phyloP scores from a whole-genome alignment of 2,329 filamentous ascomycete species.

The Alternaria consortialis region DNA sequence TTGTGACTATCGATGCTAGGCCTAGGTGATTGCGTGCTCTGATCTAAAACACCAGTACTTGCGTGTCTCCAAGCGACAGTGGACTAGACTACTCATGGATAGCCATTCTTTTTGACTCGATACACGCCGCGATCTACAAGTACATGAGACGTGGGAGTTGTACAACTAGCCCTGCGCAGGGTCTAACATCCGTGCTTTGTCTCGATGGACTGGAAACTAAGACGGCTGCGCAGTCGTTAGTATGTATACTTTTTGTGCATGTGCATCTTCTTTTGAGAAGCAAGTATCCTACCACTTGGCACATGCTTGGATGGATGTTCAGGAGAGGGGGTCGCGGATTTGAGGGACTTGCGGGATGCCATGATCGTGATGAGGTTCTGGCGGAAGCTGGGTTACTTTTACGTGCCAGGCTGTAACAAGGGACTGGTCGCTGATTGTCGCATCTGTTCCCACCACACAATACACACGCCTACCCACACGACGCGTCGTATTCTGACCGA shows the following conservation, averaged over 20 bases:
- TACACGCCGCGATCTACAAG: background rate
- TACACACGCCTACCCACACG: background rate
- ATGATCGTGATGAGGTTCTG: background rate
- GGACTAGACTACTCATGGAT: background rate
- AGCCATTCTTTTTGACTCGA: conserved; percentile 4
- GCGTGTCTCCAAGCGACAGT: background rate
- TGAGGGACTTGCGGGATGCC: conserved; percentile 2
- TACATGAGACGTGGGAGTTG: conserved; percentile 3
- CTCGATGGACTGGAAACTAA: background rate
- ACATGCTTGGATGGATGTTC: background rate
- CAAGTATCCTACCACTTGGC: conserved; percentile 5
- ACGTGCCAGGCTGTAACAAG: conserved; percentile 2
- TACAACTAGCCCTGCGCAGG: conserved; percentile 1
- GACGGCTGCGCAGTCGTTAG: conserved; percentile 6
- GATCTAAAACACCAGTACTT: background rate
- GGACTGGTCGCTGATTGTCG: background rate
- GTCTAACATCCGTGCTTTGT: conserved; percentile 2
- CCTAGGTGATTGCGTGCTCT: background rate
- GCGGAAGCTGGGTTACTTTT: background rate
- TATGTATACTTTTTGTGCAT: conserved; percentile 12
- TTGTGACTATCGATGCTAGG: background rate
- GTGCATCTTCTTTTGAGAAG: conserved; percentile 6
- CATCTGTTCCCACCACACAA: background rate
- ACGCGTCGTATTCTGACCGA: background rate
- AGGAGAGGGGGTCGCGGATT: background rate